Conservation (phyloP, 305 asterid genomes). For the Fraxinus greggii region DNA sequence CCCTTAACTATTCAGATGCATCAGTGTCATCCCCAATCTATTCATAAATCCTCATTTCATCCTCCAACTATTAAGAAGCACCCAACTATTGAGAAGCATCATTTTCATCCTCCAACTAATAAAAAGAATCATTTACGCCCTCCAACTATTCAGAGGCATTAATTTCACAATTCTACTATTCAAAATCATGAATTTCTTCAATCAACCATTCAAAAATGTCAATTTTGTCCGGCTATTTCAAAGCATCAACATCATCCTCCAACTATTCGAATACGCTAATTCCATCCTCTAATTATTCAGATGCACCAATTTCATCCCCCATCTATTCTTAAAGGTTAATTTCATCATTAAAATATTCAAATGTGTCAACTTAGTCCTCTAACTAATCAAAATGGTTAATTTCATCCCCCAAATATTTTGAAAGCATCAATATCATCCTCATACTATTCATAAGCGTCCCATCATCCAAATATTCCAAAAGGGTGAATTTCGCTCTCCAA, state of each 20-base stretch:
- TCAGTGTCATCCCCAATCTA: not conserved
- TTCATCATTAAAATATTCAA: not conserved
- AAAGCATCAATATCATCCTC: not conserved
- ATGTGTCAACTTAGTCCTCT: not conserved
- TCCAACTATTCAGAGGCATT: no score
- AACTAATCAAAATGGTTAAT: not conserved
- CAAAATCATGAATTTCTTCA: no score
- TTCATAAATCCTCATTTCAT: not conserved
- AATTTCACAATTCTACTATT: no score
- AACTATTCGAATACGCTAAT: not conserved
- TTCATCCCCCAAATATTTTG: not conserved
- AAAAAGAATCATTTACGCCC: no score
- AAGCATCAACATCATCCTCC: not conserved
- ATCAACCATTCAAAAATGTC: no score
- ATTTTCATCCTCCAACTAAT: not conserved
- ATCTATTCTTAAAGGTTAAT: no score
- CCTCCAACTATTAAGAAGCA: not conserved
- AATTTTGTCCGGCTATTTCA: not conserved
- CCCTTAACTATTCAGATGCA: not conserved
- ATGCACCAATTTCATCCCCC: not conserved
- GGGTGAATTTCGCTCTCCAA: not conserved
- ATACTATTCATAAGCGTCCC: not conserved
- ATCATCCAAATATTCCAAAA: not conserved
- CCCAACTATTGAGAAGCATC: not conserved
- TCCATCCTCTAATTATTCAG: not conserved